Conservation (phyloP, 2,329 filamentous ascomycete species). For the Onygenales sp. region DNA sequence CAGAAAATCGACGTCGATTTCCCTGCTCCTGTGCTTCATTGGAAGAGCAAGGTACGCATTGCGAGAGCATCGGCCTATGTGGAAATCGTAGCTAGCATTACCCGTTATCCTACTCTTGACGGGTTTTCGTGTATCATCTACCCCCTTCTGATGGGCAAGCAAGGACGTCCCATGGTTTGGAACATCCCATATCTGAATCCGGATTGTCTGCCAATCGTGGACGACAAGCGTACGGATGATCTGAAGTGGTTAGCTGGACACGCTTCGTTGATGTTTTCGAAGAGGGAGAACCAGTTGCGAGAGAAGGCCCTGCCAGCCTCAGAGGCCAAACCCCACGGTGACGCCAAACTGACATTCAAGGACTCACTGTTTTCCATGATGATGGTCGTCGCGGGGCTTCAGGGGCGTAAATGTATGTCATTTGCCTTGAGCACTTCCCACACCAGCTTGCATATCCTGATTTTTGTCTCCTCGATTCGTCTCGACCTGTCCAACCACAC, state of each 20-base stretch:
- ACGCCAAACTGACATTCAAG: constrained; percentile 17
- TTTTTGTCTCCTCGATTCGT: constrained; percentile 17
- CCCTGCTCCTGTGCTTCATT: constrained; percentile 15
- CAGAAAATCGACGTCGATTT: constrained; percentile 10
- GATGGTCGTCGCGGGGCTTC: constrained; percentile 15
- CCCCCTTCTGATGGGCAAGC: constrained; percentile 6
- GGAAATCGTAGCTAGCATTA: constrained; percentile 17
- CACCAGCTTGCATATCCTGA: constrained; percentile 12
- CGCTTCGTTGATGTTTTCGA: constrained; percentile 14
- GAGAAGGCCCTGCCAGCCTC: background rate
- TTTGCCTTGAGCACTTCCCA: constrained; percentile 12
- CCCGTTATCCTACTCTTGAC: constrained; percentile 3
- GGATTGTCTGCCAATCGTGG: constrained; percentile 15
- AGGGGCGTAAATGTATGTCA: constrained; percentile 3
- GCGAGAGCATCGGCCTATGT: constrained; percentile 23
- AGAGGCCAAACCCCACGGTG: constrained; percentile 3
- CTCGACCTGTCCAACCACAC: constrained; percentile 22
- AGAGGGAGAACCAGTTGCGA: constrained; percentile 11
- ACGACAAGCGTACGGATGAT: constrained; percentile 6
- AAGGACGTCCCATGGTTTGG: constrained; percentile 10
- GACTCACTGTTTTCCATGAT: constrained; percentile 19
- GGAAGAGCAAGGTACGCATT: constrained; percentile 16
- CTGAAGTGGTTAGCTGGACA: constrained; percentile 14
- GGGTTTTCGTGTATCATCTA: constrained; percentile 11
- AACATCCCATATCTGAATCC: constrained; percentile 17